A percentile compares a stretch with the other conserved stretches of the same genome.
Evolutionary conservation across 345 rosid genomes (phyloP).

Genomic region (Durio zibethinus): DNA sequence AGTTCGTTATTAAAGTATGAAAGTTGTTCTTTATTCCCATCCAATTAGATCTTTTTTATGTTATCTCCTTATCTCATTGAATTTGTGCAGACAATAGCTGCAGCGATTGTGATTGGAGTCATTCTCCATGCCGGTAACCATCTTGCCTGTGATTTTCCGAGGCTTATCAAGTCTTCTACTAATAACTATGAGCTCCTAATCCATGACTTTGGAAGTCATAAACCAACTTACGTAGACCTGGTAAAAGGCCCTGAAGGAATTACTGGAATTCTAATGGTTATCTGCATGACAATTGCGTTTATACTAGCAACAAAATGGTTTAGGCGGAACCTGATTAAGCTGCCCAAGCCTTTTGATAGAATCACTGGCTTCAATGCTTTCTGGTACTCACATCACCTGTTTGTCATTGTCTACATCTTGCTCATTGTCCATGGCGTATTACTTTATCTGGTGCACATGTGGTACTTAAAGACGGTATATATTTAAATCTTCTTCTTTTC

Average conservation of each 20-base stretch:
- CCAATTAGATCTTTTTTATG: background rate
- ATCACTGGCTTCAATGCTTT: slow-evolving; percentile 93
- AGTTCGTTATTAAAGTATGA: background rate
- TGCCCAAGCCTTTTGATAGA: slow-evolving; percentile 89
- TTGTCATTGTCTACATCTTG: slow-evolving; percentile 64
- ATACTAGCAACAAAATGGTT: slow-evolving; percentile 79
- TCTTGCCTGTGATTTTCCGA: slow-evolving; percentile 87
- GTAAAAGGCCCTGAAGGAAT: slow-evolving; percentile 64
- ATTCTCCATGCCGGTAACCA: slow-evolving; percentile 81
- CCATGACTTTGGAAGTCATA: slow-evolving; percentile 50
- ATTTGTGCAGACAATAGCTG: slow-evolving; percentile 74
- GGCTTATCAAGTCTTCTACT: slow-evolving; percentile 43
- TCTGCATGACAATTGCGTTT: slow-evolving; percentile 71
- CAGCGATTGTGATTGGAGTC: slow-evolving; percentile 77
- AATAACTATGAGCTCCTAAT: slow-evolving; percentile 26
- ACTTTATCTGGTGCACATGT: slow-evolving; percentile 66
- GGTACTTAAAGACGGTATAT: slow-evolving; percentile 84
- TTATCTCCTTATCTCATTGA: background rate
- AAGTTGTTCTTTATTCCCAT: background rate
- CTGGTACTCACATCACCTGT: slow-evolving; percentile 96
- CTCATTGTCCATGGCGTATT: slow-evolving; percentile 66
- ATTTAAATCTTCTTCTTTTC: background rate
- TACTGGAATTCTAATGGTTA: slow-evolving; percentile 79
- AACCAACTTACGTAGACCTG: slow-evolving; percentile 68
- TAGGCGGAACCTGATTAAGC: slow-evolving; percentile 64